A percentile compares a stretch with the other conserved stretches of the same genome.
Evolutionary conservation across 306 rosid genomes (phyloP).

Genomic region (Citrullus colocynthis): DNA sequence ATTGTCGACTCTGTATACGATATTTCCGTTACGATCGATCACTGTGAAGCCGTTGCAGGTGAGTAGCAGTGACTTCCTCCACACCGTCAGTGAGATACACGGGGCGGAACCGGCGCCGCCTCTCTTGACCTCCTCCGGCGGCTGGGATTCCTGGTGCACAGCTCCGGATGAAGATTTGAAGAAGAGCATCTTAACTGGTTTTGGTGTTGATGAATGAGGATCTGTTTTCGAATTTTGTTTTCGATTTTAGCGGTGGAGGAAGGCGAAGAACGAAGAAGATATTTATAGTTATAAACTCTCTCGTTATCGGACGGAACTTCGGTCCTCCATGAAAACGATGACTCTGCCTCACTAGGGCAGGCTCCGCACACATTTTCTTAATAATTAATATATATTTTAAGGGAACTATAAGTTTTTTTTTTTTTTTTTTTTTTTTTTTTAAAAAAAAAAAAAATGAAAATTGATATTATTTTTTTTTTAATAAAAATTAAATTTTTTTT

Average conservation of each 20-base stretch:
- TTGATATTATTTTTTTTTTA: no score
- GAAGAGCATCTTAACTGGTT: constrained; percentile 3
- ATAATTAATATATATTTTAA: no score
- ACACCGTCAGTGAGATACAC: constrained; percentile 43
- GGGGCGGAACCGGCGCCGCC: constrained; percentile 2
- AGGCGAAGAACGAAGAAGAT: neutral
- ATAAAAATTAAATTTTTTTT: no score
- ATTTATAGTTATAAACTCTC: neutral
- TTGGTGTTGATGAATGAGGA: neutral
- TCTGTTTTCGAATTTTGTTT: neutral
- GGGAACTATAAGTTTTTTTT: no score
- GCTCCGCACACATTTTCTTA: neutral
- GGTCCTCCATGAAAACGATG: neutral
- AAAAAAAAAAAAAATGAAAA: no score
- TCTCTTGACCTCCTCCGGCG: constrained; percentile 12
- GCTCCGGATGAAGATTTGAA: constrained; percentile 42
- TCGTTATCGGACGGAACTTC: neutral
- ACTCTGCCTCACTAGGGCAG: neutral
- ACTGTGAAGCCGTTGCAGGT: constrained; percentile 82
- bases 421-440: no score
- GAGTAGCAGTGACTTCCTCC: constrained; percentile 65
- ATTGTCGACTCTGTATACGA: constrained; percentile 72
- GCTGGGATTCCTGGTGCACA: constrained; percentile 38
- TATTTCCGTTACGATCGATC: constrained; percentile 55
- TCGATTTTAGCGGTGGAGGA: neutral